phyloP scores from a whole-genome alignment of 2,329 filamentous ascomycete species.

The Scedosporium dehoogii region DNA sequence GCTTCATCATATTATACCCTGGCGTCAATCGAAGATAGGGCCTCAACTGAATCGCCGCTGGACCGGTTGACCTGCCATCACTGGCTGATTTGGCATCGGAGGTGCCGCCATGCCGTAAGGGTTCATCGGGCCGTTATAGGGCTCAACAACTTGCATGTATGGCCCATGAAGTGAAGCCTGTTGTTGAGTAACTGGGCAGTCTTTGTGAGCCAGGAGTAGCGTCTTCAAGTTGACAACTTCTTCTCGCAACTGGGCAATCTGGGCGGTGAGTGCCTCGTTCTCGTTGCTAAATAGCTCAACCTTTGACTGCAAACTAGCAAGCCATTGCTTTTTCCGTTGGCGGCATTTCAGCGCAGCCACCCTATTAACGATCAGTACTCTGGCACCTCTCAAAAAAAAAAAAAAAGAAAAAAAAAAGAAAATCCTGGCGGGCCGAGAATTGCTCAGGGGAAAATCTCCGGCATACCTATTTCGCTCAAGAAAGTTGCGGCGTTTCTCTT shows the following conservation, averaged over 20 bases:
- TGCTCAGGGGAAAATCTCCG: slow-evolving; percentile 9
- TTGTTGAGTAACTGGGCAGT: slow-evolving; percentile 84
- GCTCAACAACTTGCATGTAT: slow-evolving; percentile 46
- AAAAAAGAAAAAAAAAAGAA: background rate
- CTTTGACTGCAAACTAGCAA: slow-evolving; percentile 87
- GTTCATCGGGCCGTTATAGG: slow-evolving; percentile 45
- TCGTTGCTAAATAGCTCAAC: slow-evolving; percentile 88
- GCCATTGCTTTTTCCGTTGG: slow-evolving; percentile 98
- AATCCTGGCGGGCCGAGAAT: background rate
- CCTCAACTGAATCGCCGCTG: slow-evolving; percentile 48
- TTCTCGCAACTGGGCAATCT: slow-evolving; percentile 76
- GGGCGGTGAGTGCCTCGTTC: slow-evolving; percentile 76
- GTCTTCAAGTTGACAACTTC: slow-evolving; percentile 95
- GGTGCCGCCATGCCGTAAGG: slow-evolving; percentile 45
- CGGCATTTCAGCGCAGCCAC: slow-evolving; percentile 95
- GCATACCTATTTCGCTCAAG: slow-evolving; percentile 86
- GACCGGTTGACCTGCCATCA: slow-evolving; percentile 45
- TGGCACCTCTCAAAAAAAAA: background rate
- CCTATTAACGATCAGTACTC: slow-evolving; percentile 35
- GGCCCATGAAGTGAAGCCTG: slow-evolving; percentile 51
- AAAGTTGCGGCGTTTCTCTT: slow-evolving; percentile 98
- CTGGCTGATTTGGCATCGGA: slow-evolving; percentile 39
- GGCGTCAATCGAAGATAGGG: slow-evolving; percentile 7
- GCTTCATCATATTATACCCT: background rate
- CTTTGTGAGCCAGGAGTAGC: slow-evolving; percentile 84